Percentiles rank a stretch among this genome's conserved stretches.
Conservation (phyloP, 2,329 filamentous ascomycete genomes). For the Talaromyces sp. region DNA sequence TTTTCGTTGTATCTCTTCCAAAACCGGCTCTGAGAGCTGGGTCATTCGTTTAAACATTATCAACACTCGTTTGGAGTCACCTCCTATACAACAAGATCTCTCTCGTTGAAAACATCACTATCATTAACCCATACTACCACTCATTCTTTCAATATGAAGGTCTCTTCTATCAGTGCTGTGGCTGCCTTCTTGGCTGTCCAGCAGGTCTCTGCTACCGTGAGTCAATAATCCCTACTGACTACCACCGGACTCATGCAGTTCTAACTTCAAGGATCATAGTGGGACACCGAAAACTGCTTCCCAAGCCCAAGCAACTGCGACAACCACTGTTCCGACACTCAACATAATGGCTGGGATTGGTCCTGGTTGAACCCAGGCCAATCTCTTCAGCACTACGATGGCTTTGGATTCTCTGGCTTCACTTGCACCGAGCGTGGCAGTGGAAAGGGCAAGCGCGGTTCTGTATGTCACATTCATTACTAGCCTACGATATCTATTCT, state of each 20-base stretch:
- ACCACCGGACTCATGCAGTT: too few relatives aligned
- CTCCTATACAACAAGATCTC: slow-evolving; percentile 25
- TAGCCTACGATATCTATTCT: background rate
- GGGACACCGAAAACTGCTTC: slow-evolving; percentile 53
- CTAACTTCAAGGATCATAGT: slow-evolving; percentile 35
- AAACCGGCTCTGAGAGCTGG: slow-evolving; percentile 12
- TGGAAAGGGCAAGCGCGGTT: background rate
- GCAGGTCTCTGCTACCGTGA: slow-evolving; percentile 23
- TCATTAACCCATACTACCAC: slow-evolving; percentile 16
- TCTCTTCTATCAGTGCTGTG: slow-evolving; percentile 17
- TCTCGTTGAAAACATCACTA: background rate
- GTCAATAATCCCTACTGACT: too few relatives aligned
- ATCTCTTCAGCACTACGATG: slow-evolving; percentile 60
- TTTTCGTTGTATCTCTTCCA: slow-evolving; percentile 20
- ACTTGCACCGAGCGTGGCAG: slow-evolving; percentile 52
- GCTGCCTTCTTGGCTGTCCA: slow-evolving; percentile 20
- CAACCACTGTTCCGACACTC: slow-evolving; percentile 70
- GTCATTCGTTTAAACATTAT: slow-evolving; percentile 18
- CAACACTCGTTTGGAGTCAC: slow-evolving; percentile 7
- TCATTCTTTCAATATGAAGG: slow-evolving; percentile 20
- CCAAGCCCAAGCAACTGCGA: slow-evolving; percentile 65
- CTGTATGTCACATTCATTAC: background rate
- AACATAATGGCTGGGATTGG: slow-evolving; percentile 70
- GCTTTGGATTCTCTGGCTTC: slow-evolving; percentile 70
- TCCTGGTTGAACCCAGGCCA: slow-evolving; percentile 54